Base-by-base conservation (phyloP, 768 basidiomycete species). In the Trametes cingulata region DNA sequence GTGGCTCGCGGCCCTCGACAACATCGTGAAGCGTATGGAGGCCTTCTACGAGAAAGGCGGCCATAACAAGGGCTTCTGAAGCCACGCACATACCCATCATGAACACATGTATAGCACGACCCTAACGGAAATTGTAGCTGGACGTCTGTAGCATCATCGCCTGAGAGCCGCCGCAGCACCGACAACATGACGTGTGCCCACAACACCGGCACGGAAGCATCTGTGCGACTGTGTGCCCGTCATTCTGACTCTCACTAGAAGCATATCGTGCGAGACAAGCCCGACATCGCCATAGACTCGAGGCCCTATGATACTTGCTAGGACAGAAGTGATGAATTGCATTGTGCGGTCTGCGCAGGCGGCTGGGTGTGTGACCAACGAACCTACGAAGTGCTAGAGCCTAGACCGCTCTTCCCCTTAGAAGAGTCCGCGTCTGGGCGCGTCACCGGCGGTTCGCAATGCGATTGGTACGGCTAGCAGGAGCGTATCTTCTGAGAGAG, bases 1-100 rank as follows among this genome's bases (percentile, higher is more conserved):
- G 54, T 87, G 85, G 85, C 74, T 85, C 56, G 67, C 69, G n/a
- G 81, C 80, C 6, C 74, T 87, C 47, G 78, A 80, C 54, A 63
- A 63, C 25, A 82, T 85, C 65, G 78, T 85, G 59, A 69, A 60
- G 25, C 73, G 77, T 54, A 62, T 83, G 67, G 78, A 85, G 66
- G 68, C 67, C 1, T 82, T 83, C 66, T 82, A 81, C 68, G 73
- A 67, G 45, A 68, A 68, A 36, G 76, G 77, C 15, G 72, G 71
- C 5, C 72, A 81, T 64, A 69, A 68, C 64, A 81, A 80, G 69
- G 79, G 80, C 13, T 72, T 80, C 69, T 80, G 71, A 73, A 25
- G 22, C 25, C 33, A 22, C 35, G 20, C 58, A 35, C 58, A 60
- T 60, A 41, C 46, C 47, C 43, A 25, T 35, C 46, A 39, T 7